Base-by-base conservation (phyloP, 176 grass and related monocot species). In the Hordeum marinum region DNA sequence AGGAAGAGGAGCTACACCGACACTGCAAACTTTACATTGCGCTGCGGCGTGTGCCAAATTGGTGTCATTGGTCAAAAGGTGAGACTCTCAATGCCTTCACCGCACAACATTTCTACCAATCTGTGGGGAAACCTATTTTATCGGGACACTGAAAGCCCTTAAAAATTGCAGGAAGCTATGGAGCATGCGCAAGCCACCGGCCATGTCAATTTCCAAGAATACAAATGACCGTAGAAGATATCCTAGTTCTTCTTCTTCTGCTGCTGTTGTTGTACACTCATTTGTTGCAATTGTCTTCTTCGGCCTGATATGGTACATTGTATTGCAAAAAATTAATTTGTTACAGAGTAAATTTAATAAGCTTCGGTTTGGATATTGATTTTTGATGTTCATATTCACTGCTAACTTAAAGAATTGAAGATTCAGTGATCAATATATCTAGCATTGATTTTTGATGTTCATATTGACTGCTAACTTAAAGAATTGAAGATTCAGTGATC, bases 1-100 rank as follows among this genome's bases (percentile, higher is more conserved):
- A 98, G 96, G 80, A 96, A 84, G 90, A 90, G 96, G 84, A 96
- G 81, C 90, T 98, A 91, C 72, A 98, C 96, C 10, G 91, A 98
- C 83, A 96, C 91, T 14, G 65, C 89, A 17, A 94, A 91, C 81
- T 98, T 98, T 85, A 96, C 91, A n/a, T 79, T 98, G 77, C 87
- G 93, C 18, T 98, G 96, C 4, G 91, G 93, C 23, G 91, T 96
- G 71, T 98, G 96, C 85, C 96, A 96, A 90, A 92, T 95, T 34
- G 96, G 93, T 9, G 91, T 99, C 17, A 77, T 94, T 52, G 93
- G 96, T 54, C 93, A 99, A 83, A 89, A 96, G 91, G 96, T 90
- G 13, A 76, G 23, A 52, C 57, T 45, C 58, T 42, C 80, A 34
- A 10, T 52, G 71, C 29, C 26, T 54, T 40, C 55, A 68, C 4